Evolutionary conservation across 2,329 filamentous ascomycete species (phyloP).

Genomic region (Fusarium stilboides): DNA sequence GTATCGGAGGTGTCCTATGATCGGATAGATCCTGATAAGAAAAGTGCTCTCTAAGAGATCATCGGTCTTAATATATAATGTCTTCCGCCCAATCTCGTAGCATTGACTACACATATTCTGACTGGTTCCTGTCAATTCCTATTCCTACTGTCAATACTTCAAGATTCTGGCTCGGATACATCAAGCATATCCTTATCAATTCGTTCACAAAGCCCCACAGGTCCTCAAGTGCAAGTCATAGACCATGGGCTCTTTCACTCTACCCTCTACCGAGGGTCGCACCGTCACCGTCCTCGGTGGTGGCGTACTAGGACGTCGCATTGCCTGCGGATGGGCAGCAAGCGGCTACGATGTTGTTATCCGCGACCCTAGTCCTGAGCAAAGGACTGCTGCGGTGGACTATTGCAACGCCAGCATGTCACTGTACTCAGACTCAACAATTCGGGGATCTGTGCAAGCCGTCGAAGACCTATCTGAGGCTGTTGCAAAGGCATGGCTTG

Average conservation of each 20-base stretch:
- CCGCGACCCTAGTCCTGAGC: slow-evolving; percentile 14
- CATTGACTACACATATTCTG: too few species aligned
- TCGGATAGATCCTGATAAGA: not conserved
- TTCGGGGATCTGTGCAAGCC: not conserved
- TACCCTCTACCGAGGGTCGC: not conserved
- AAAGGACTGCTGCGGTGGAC: slow-evolving; percentile 8
- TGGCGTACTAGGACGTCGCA: slow-evolving; percentile 11
- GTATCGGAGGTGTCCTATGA: not conserved
- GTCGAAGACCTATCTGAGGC: not conserved
- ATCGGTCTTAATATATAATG: too few species aligned
- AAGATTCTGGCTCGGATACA: too few species aligned
- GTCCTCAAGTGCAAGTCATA: rapidly evolving
- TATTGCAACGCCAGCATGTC: slow-evolving; percentile 19
- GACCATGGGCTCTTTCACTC: not conserved
- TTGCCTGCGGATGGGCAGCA: slow-evolving; percentile 24
- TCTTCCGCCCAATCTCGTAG: too few species aligned
- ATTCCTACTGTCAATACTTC: too few species aligned
- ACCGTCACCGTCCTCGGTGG: slow-evolving; percentile 9
- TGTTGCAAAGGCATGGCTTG: slow-evolving; percentile 15
- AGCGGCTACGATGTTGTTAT: slow-evolving; percentile 23
- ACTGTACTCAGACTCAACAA: not conserved
- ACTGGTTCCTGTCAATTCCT: too few species aligned
- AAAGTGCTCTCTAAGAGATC: not conserved
- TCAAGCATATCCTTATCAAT: too few species aligned
- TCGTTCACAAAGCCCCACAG: too few species aligned